A percentile compares a stretch with the other conserved stretches of the same genome.
phyloP scores from a whole-genome alignment of 2,329 filamentous ascomycete genomes.

The Tolypocladium amazonense region DNA sequence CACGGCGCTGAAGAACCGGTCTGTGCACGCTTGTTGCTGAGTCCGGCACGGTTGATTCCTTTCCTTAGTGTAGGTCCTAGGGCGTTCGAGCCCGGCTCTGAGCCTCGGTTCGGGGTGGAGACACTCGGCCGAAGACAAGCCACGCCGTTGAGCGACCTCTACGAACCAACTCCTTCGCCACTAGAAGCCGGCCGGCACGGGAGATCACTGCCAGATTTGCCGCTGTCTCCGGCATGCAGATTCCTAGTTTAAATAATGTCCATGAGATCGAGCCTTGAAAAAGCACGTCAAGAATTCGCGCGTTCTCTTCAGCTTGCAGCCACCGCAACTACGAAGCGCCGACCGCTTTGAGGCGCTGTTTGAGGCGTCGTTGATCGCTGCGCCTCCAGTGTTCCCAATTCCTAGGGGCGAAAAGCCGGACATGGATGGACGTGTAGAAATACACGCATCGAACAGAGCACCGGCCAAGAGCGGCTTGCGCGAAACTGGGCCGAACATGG shows the following conservation, averaged over 20 bases:
- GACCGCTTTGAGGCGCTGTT: not conserved
- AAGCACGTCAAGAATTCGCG: not conserved
- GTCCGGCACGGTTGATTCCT: not conserved
- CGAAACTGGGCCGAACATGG: not conserved
- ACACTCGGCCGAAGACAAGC: not conserved
- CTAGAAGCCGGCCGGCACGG: not conserved
- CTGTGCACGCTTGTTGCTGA: not conserved
- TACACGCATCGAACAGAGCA: not conserved
- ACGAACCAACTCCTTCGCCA: too few species aligned
- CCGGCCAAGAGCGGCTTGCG: not conserved
- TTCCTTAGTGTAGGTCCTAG: not conserved
- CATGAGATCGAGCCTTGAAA: not conserved
- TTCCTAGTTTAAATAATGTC: not conserved
- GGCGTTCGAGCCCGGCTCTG: not conserved
- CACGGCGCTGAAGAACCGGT: not conserved
- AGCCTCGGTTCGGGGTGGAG: not conserved
- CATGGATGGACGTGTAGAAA: too few species aligned
- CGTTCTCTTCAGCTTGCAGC: not conserved
- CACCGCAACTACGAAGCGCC: not conserved
- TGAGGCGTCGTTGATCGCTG: not conserved
- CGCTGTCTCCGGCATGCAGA: not conserved
- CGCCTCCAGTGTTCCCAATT: not conserved
- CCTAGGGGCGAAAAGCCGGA: not conserved
- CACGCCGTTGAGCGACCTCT: not conserved
- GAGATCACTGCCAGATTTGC: not conserved